These are phyloP conservation scores for Leccinum sublutescens DNA, from an alignment of 768 basidiomycete species.

Conservation along the genomic window DNA sequence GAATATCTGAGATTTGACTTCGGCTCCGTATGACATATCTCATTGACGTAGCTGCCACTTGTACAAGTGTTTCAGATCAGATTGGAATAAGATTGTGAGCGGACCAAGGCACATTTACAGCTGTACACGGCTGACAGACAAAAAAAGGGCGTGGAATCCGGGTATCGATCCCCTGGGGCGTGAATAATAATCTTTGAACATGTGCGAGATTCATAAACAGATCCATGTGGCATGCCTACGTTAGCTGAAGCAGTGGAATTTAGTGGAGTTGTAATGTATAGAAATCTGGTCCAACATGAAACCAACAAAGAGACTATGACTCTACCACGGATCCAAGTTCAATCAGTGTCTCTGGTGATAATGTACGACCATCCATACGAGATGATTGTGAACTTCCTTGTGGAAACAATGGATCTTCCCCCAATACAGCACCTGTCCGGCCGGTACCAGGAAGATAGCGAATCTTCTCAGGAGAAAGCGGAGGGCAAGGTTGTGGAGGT, in stretches of 20 bases:
- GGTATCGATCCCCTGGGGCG: background rate
- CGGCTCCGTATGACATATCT: background rate
- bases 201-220: conserved; percentile 11
- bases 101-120: background rate
- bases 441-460: conserved; percentile 38
- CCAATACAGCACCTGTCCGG: conserved; percentile 26
- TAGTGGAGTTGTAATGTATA: conserved; percentile 28
- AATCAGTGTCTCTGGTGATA: conserved; percentile 29
- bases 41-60: background rate
- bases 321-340: conserved; percentile 26
- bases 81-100: conserved; percentile 1
- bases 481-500: conserved; percentile 26
- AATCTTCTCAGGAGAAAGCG: conserved; percentile 46
- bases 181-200: conserved; percentile 12
- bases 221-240: conserved; percentile 12
- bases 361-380: conserved; percentile 27
- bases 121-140: conserved; percentile 3
- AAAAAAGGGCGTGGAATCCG: background rate
- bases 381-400: conserved; percentile 32
- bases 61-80: conserved; percentile 8
- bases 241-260: conserved; percentile 34
- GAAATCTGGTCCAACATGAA: conserved; percentile 8
- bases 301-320: conserved; percentile 20
- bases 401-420: conserved; percentile 21
- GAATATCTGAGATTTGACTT: background rate